phyloP scores from a whole-genome alignment of 805 yeast genomes.

The Sugiyamaella boreocaroliniensis region DNA sequence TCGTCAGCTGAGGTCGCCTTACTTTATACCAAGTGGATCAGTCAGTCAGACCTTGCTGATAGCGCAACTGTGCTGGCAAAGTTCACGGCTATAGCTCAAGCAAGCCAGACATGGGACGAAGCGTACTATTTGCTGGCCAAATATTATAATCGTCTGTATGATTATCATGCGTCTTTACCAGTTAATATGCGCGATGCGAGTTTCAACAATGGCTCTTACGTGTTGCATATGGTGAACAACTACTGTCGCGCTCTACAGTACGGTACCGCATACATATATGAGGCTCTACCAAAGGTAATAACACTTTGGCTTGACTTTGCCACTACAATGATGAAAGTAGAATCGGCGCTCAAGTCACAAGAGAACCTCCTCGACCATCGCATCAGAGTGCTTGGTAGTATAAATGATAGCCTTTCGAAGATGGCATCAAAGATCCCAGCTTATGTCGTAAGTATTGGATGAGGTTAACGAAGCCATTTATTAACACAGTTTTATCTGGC shows the following conservation, averaged over 20 bases:
- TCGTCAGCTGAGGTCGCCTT: constrained; percentile 47
- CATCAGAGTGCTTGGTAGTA: constrained; percentile 8
- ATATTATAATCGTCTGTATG: constrained; percentile 70
- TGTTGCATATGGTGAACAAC: constrained; percentile 46
- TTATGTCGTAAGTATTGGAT: constrained; percentile 10
- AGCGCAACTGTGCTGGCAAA: constrained; percentile 65
- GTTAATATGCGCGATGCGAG: constrained; percentile 18
- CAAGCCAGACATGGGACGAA: constrained; percentile 61
- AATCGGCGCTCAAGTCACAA: constrained; percentile 1
- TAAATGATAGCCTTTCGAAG: constrained; percentile 13
- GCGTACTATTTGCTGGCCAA: constrained; percentile 76
- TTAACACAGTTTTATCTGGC: constrained; percentile 62
- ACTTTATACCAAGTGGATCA: constrained; percentile 83
- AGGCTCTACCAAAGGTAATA: constrained; percentile 81
- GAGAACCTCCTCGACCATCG: constrained; percentile 16
- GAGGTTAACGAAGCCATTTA: background rate
- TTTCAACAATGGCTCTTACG: constrained; percentile 37
- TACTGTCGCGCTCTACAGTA: constrained; percentile 54
- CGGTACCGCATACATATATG: constrained; percentile 64
- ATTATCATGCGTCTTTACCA: constrained; percentile 47
- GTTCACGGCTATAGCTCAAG: constrained; percentile 51
- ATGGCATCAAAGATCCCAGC: constrained; percentile 14
- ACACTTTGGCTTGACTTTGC: constrained; percentile 87
- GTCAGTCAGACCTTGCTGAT: constrained; percentile 74
- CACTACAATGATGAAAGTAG: constrained; percentile 20